Conservation (phyloP, 345 rosid species). For the Crucihimalaya himalaica region DNA sequence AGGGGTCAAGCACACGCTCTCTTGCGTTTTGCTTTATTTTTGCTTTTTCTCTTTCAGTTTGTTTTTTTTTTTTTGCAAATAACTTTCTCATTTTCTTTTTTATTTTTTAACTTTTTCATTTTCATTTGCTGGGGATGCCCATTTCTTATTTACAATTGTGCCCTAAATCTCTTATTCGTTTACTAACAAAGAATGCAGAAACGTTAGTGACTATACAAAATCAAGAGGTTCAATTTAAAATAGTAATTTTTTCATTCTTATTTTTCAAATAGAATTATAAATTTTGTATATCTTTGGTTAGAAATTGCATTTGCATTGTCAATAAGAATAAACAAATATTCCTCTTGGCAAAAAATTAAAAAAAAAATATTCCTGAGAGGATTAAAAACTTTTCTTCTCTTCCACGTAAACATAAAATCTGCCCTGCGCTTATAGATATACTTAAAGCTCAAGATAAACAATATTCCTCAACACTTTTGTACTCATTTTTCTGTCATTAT, state of each 20-base stretch:
- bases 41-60: slow-evolving; percentile 10
- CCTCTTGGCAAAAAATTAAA: neutral
- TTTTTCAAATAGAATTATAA: neutral
- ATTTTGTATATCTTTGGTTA: neutral
- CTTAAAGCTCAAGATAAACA: slow-evolving; percentile 36
- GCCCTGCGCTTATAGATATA: slow-evolving; percentile 1
- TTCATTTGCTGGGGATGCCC: slow-evolving; percentile 1
- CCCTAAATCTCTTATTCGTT: neutral
- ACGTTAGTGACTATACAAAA: neutral
- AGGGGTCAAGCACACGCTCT: slow-evolving; percentile 37
- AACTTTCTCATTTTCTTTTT: slow-evolving; percentile 16
- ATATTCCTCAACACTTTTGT: slow-evolving; percentile 28
- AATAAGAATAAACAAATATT: slow-evolving; percentile 34
- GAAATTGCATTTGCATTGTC: neutral
- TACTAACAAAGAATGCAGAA: neutral
- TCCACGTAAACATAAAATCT: slow-evolving; percentile 38
- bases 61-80: slow-evolving; percentile 3
- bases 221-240: neutral
- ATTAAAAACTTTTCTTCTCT: slow-evolving; percentile 21
- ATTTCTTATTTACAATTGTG: neutral
- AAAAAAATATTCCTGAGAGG: neutral
- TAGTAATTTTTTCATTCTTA: neutral
- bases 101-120: slow-evolving; percentile 17
- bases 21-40: slow-evolving; percentile 2
- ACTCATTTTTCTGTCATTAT: slow-evolving; percentile 21